Percentiles rank a stretch among this genome's conserved stretches.
Conservation (phyloP, 2,329 filamentous ascomycete species). For the Trichoderma sp. region DNA sequence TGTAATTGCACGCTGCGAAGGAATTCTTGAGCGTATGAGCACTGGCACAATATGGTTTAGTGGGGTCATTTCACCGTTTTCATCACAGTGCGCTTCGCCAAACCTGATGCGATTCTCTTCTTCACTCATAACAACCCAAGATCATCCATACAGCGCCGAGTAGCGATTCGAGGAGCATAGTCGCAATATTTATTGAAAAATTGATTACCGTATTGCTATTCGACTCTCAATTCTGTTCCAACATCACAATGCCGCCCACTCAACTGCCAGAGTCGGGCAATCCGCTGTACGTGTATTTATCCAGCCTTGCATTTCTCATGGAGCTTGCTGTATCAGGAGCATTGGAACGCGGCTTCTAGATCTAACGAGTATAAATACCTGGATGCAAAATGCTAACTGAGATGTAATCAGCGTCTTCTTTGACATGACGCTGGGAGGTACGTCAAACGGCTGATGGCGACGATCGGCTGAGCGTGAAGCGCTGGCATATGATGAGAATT, state of each 20-base stretch:
- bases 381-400: background rate
- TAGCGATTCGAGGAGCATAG: background rate
- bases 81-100: slow-evolving; percentile 12
- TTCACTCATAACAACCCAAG: slow-evolving; percentile 2
- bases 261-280: slow-evolving; percentile 53
- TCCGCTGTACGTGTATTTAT: slow-evolving; percentile 48
- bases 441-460: slow-evolving; percentile 36
- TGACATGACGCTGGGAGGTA: slow-evolving; percentile 78
- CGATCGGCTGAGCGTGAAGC: background rate
- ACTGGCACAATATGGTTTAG: background rate
- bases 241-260: slow-evolving; percentile 48
- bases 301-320: background rate
- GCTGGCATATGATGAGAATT: background rate
- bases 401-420: slow-evolving; percentile 63
- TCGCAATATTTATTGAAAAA: background rate
- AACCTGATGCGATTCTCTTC: slow-evolving; percentile 1
- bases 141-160: background rate
- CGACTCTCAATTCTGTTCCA: background rate
- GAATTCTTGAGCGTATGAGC: background rate
- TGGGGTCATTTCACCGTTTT: background rate
- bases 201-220: background rate
- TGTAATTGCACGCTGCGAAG: background rate
- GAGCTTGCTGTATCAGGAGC: background rate
- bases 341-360: background rate
- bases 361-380: background rate